These are phyloP conservation scores for Boletus barrowsii DNA, from an alignment of 768 basidiomycete genomes.

Conservation along the genomic window DNA sequence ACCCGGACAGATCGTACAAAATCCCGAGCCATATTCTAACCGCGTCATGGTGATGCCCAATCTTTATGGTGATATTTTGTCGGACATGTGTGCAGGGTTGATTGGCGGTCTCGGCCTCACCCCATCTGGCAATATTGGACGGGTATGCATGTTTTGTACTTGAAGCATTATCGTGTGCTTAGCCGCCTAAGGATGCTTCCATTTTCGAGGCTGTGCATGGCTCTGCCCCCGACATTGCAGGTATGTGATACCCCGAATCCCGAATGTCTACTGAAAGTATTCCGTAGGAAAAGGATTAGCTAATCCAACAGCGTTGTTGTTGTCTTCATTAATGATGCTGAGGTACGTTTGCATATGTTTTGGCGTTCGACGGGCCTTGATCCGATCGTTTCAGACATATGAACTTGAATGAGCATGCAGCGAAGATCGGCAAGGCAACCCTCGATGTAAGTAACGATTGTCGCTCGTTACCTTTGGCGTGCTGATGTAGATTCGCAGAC, in stretches of 20 bases:
- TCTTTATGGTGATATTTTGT: slow-evolving; percentile 92
- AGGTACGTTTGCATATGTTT: slow-evolving; percentile 50
- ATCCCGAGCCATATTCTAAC: slow-evolving; percentile 90
- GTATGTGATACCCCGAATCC: slow-evolving; percentile 36
- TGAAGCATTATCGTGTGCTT: slow-evolving; percentile 10
- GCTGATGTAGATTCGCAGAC: slow-evolving; percentile 51
- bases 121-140: slow-evolving; percentile 96
- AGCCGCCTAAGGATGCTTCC: slow-evolving; percentile 74
- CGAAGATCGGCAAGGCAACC: slow-evolving; percentile 89
- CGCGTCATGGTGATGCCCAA: slow-evolving; percentile 99
- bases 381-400: slow-evolving; percentile 68
- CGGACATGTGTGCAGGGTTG: slow-evolving; percentile 97
- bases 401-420: slow-evolving; percentile 79
- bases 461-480: not conserved
- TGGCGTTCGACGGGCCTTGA: slow-evolving; percentile 8
- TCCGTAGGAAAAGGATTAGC: slow-evolving; percentile 79
- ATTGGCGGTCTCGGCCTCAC: slow-evolving; percentile 98
- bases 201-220: slow-evolving; percentile 99
- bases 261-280: slow-evolving; percentile 1
- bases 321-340: slow-evolving; percentile 98
- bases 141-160: slow-evolving; percentile 46
- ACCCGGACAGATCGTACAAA: slow-evolving; percentile 70
- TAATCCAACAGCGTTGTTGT: slow-evolving; percentile 97
- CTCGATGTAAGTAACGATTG: slow-evolving; percentile 61
- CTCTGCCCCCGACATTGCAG: slow-evolving; percentile 98